These are phyloP conservation scores for Diaporthe sp. DNA, from an alignment of 2,329 filamentous ascomycete species.

Conservation along the genomic window DNA sequence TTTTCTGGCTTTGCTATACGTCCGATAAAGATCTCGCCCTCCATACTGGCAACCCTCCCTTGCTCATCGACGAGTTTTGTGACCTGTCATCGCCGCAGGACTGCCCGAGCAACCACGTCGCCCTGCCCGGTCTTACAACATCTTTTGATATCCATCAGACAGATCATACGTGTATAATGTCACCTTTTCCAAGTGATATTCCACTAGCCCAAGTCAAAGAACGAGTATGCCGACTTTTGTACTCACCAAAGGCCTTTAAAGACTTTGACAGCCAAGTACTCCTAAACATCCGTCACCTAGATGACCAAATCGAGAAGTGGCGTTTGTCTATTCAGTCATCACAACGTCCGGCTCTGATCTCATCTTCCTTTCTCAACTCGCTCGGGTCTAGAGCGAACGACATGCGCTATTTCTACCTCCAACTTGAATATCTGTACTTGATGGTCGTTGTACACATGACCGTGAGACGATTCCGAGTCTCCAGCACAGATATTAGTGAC, in stretches of 20 bases:
- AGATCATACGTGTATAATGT: background rate
- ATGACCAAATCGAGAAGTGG: conserved; percentile 20
- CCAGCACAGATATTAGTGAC: background rate
- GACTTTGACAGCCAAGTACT: conserved; percentile 4
- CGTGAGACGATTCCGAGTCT: background rate
- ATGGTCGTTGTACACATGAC: conserved; percentile 9
- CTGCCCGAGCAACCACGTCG: background rate
- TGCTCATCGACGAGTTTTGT: conserved; percentile 5
- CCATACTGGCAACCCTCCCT: background rate
- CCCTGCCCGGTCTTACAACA: no score
- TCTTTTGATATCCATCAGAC: background rate
- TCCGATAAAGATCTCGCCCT: background rate
- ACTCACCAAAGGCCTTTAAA: background rate
- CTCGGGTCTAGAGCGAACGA: background rate
- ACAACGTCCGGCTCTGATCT: background rate
- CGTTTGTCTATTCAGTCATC: background rate
- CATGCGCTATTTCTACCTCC: background rate
- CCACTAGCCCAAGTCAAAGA: background rate
- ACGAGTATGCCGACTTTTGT: background rate
- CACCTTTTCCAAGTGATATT: background rate
- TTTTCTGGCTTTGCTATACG: conserved; percentile 15
- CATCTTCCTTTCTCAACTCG: background rate
- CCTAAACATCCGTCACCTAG: background rate
- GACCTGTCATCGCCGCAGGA: background rate
- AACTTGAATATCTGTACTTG: conserved; percentile 16